These are phyloP conservation scores for Zygoascus tannicola DNA, from an alignment of 805 yeast species.

Conservation along the genomic window DNA sequence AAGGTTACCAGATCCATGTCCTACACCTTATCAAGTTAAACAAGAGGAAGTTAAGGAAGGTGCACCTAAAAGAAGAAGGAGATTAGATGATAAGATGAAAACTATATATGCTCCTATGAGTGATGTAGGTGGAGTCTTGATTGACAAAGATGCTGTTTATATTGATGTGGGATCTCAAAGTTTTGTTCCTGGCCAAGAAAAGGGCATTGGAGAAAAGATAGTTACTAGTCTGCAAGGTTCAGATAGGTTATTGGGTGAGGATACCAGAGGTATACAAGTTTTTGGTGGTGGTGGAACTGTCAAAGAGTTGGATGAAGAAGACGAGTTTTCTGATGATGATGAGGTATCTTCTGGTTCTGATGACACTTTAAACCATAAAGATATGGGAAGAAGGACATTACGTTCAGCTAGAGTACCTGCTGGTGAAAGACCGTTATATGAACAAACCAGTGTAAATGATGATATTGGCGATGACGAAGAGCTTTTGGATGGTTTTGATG, in stretches of 20 bases:
- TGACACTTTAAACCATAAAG: conserved; percentile 22
- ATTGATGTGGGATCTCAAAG: conserved; percentile 59
- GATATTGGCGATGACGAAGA: conserved; percentile 10
- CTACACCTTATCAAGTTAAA: conserved; percentile 89
- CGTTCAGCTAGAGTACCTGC: background rate
- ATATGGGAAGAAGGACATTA: background rate
- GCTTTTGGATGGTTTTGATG: conserved; percentile 27
- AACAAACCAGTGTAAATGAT: conserved; percentile 1
- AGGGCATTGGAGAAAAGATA: conserved; percentile 78
- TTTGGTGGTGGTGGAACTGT: conserved; percentile 51
- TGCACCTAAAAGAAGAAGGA: conserved; percentile 54
- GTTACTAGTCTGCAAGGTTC: conserved; percentile 76
- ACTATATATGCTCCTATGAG: conserved; percentile 98
- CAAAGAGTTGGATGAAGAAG: conserved; percentile 35
- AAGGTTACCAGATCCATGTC: conserved; percentile 96
- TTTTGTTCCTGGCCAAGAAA: conserved; percentile 55
- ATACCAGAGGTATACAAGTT: conserved; percentile 60
- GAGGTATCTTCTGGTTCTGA: conserved; percentile 22
- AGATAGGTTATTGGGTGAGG: conserved; percentile 47
- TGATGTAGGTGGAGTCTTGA: conserved; percentile 96
- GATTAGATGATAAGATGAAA: conserved; percentile 90
- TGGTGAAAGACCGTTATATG: background rate
- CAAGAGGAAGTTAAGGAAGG: conserved; percentile 53
- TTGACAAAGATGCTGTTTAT: conserved; percentile 96
- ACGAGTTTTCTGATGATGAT: conserved; percentile 22